Evolutionary conservation across 78 protist species (phyloP).

Genomic region (Pelomyxa schiedti): DNA sequence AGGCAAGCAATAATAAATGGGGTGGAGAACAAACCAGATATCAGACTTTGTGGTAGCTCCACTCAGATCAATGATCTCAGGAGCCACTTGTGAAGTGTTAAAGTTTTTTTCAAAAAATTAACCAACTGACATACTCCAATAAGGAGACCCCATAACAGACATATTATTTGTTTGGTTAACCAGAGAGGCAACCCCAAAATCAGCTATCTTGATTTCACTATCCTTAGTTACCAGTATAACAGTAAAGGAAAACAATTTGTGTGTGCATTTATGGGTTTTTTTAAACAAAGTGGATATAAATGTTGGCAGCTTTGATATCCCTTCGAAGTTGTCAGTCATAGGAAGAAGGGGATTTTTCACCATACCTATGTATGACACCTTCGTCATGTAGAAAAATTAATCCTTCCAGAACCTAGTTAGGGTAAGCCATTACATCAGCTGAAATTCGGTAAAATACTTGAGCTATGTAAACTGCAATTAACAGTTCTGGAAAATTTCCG

Average conservation of each 20-base stretch:
- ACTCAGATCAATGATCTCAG: constrained; percentile 84
- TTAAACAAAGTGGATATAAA: background rate
- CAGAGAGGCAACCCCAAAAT: constrained; percentile 94
- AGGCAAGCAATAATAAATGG: background rate
- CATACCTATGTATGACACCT: constrained; percentile 77
- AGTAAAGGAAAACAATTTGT: too few species aligned
- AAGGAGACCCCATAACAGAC: constrained; percentile 73
- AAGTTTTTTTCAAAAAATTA: background rate
- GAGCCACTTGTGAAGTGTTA: constrained; percentile 79
- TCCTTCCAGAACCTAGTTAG: constrained; percentile 72
- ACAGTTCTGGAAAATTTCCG: constrained; percentile 82
- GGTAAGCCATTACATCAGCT: too few species aligned
- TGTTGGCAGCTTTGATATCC: constrained; percentile 69
- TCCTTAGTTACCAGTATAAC: constrained; percentile 44
- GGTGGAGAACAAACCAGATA: constrained; percentile 61
- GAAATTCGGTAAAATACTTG: too few species aligned
- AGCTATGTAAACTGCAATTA: constrained; percentile 57
- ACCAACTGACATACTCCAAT: constrained; percentile 67
- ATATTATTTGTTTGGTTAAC: constrained; percentile 42
- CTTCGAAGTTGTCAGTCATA: too few species aligned
- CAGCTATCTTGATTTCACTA: constrained; percentile 66
- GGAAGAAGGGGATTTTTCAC: too few species aligned
- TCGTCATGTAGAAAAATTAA: constrained; percentile 74
- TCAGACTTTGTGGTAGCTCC: constrained; percentile 81
- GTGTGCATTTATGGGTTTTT: too few species aligned